A percentile compares a stretch with the other conserved stretches of the same genome.
Evolutionary conservation across 768 basidiomycete genomes (phyloP).

Genomic region (Xerocomellus amylosporus): DNA sequence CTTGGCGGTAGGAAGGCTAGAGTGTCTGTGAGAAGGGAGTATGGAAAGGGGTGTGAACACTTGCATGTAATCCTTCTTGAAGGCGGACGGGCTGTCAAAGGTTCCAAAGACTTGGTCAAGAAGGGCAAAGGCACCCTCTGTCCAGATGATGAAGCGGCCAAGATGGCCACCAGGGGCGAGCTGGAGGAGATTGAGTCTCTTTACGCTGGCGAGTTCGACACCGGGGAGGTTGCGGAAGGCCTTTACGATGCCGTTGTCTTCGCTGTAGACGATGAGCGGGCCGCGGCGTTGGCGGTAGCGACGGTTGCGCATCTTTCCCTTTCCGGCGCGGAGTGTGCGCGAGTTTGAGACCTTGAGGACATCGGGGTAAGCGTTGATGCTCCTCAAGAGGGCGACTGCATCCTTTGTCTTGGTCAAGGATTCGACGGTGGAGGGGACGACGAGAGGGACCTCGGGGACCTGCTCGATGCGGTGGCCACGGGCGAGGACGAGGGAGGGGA

Average conservation of each 20-base stretch:
- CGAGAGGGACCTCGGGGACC: slow-evolving; percentile 94
- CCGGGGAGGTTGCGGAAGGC: slow-evolving; percentile 99
- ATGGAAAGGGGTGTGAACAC: slow-evolving; percentile 23
- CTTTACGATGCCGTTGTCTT: slow-evolving; percentile 96
- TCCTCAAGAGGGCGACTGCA: slow-evolving; percentile 90
- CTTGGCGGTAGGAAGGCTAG: slow-evolving; percentile 90
- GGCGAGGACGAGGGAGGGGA: slow-evolving; percentile 94
- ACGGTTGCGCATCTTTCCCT: slow-evolving; percentile 97
- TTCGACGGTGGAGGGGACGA: slow-evolving; percentile 76
- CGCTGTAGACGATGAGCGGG: slow-evolving; percentile 94
- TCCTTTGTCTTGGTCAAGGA: slow-evolving; percentile 95
- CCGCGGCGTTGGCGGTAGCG: slow-evolving; percentile 96
- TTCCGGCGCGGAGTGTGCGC: slow-evolving; percentile 93
- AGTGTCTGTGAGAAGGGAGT: not conserved
- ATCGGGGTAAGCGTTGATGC: slow-evolving; percentile 84
- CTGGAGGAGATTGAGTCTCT: slow-evolving; percentile 93
- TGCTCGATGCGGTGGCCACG: slow-evolving; percentile 99
- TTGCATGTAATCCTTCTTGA: slow-evolving; percentile 89
- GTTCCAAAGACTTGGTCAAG: slow-evolving; percentile 97
- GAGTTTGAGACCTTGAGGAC: slow-evolving; percentile 98
- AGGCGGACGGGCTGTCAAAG: slow-evolving; percentile 77
- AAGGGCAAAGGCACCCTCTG: slow-evolving; percentile 86
- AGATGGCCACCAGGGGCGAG: slow-evolving; percentile 99
- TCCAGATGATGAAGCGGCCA: slow-evolving; percentile 99
- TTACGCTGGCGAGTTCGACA: slow-evolving; percentile 95